phyloP scores from a whole-genome alignment of 106 monocot genomes.

The Triglochin maritima region DNA sequence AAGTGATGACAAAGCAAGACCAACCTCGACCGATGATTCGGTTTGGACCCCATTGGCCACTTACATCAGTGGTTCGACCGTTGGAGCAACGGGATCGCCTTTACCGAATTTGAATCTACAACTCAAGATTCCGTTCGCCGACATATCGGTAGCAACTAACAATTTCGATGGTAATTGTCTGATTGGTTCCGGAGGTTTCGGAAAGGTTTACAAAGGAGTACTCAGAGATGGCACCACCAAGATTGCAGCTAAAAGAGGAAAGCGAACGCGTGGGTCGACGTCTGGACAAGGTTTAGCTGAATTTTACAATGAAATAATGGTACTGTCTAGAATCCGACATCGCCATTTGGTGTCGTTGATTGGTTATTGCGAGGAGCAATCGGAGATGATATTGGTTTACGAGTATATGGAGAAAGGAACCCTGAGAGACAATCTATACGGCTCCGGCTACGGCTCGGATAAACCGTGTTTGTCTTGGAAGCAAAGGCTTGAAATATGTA shows the following conservation, averaged over 20 bases:
- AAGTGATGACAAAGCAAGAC: background rate
- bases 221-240: conserved; percentile 15
- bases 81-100: background rate
- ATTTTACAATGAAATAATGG: conserved; percentile 18
- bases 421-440: conserved; percentile 22
- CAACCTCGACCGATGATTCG: background rate
- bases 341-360: conserved; percentile 27
- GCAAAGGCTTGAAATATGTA: conserved; percentile 26
- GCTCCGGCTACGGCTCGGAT: conserved; percentile 11
- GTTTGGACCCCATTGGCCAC: background rate
- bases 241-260: conserved; percentile 23
- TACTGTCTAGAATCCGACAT: conserved; percentile 26
- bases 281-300: conserved; percentile 17
- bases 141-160: conserved; percentile 13
- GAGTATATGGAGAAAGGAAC: conserved; percentile 25
- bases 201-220: conserved; percentile 16
- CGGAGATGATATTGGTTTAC: conserved; percentile 33
- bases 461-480: conserved; percentile 13
- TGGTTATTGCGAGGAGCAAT: conserved; percentile 27
- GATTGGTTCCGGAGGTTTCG: conserved; percentile 27
- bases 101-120: conserved; percentile 5
- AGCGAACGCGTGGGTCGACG: background rate
- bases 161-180: conserved; percentile 6
- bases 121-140: conserved; percentile 10
- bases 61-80: background rate